phyloP scores from a whole-genome alignment of 2,329 filamentous ascomycete genomes.

The Sphaerostilbella broomeana region DNA sequence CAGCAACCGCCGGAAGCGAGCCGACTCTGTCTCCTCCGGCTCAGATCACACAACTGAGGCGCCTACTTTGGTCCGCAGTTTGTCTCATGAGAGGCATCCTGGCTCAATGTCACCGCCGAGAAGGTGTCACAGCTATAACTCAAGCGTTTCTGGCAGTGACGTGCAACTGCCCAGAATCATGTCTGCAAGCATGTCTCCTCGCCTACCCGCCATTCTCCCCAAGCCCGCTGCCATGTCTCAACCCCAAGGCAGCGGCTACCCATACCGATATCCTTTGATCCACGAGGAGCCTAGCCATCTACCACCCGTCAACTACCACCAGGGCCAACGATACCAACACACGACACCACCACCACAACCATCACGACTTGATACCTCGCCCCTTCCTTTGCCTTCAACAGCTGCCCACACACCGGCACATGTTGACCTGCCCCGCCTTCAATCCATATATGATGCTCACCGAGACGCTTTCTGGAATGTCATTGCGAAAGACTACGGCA shows the following conservation, averaged over 20 bases:
- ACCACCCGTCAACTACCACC: conserved; percentile 34
- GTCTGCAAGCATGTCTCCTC: conserved; percentile 36
- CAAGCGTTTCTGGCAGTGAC: conserved; percentile 38
- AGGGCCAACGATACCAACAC: conserved; percentile 13
- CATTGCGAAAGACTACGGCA: conserved; percentile 66
- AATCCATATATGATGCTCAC: conserved; percentile 63
- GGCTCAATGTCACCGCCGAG: conserved; percentile 44
- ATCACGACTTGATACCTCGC: conserved; percentile 53
- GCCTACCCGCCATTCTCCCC: conserved; percentile 57
- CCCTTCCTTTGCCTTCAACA: conserved; percentile 31
- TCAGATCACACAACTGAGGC: conserved; percentile 46
- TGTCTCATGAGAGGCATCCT: conserved; percentile 42
- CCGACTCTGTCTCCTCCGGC: conserved; percentile 61
- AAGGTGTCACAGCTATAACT: conserved; percentile 38
- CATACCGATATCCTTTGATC: conserved; percentile 35
- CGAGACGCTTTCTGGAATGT: conserved; percentile 66
- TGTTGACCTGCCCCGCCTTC: conserved; percentile 60
- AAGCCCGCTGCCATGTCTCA: conserved; percentile 53
- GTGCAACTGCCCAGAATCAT: conserved; percentile 51
- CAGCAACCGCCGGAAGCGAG: conserved; percentile 72
- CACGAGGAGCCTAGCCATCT: conserved; percentile 41
- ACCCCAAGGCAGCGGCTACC: conserved; percentile 29
- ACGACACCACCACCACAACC: conserved; percentile 27
- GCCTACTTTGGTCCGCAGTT: conserved; percentile 42
- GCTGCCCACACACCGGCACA: conserved; percentile 33